Percentiles rank a stretch among this genome's conserved stretches.
phyloP scores from a whole-genome alignment of 805 yeast species.

The Tetrapisispora arboricola region DNA sequence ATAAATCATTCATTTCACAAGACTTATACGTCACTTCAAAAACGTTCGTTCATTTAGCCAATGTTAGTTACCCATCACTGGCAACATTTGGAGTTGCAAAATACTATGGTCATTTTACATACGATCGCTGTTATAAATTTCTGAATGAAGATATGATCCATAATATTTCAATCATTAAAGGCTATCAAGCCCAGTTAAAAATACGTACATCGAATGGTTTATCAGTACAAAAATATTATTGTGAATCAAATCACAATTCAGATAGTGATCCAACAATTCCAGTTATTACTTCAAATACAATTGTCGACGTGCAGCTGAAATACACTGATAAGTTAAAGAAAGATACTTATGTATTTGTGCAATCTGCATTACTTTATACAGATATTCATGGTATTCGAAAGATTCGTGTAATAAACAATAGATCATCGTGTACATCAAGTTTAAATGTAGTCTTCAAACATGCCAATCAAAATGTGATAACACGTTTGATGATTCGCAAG shows the following conservation, averaged over 20 bases:
- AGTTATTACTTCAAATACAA: conserved; percentile 48
- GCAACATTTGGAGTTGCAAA: conserved; percentile 63
- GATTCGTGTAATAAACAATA: conserved; percentile 76
- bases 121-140: conserved; percentile 58
- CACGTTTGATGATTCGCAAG: conserved; percentile 45
- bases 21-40: conserved; percentile 65
- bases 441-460: conserved; percentile 65
- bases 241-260: conserved; percentile 38
- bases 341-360: conserved; percentile 76
- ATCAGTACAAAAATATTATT: conserved; percentile 68
- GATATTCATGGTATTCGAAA: conserved; percentile 65
- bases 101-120: conserved; percentile 56
- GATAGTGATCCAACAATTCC: conserved; percentile 63
- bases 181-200: conserved; percentile 74
- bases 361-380: conserved; percentile 81
- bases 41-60: conserved; percentile 60
- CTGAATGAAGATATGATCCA: conserved; percentile 51
- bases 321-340: conserved; percentile 63
- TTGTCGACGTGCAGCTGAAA: conserved; percentile 58
- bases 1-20: conserved; percentile 54
- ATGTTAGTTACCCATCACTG: conserved; percentile 52
- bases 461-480: conserved; percentile 63
- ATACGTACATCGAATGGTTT: conserved; percentile 82
- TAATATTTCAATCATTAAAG: conserved; percentile 42
- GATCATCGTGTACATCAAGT: conserved; percentile 71